Conservation (phyloP, 2,329 filamentous ascomycete species). For the Thielaviopsis euricoi region DNA sequence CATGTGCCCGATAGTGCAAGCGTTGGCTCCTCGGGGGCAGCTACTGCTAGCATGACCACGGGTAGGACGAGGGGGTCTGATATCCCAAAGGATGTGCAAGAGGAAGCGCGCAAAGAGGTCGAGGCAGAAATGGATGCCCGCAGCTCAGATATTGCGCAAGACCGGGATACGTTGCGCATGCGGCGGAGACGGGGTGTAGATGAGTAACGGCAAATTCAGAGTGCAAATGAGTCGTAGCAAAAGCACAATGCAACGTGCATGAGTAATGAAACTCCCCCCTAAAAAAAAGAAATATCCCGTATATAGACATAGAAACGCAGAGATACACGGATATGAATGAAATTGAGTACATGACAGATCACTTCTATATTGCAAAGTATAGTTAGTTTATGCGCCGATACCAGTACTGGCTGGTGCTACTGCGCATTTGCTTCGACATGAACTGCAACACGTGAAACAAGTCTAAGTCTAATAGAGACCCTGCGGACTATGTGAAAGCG, state of each 20-base stretch:
- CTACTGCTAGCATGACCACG: constrained; percentile 13
- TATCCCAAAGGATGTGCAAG: constrained; percentile 1
- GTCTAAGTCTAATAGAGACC: constrained; percentile 3
- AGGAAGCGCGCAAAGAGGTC: constrained; percentile 18
- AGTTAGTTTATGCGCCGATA: no score
- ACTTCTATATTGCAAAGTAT: no score
- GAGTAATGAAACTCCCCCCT: neutral
- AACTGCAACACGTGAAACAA: neutral
- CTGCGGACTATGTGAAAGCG: constrained; percentile 42
- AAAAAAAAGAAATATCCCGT: no score
- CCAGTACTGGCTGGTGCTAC: no score
- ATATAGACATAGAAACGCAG: no score
- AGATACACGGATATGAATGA: no score
- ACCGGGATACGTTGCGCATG: constrained; percentile 20
- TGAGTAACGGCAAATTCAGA: constrained; percentile 2
- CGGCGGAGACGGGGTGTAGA: constrained; percentile 23
- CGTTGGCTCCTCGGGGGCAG: constrained; percentile 31
- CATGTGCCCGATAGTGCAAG: constrained; percentile 23
- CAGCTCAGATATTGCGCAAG: constrained; percentile 5
- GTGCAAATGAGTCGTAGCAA: neutral
- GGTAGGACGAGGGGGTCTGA: neutral
- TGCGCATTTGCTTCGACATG: neutral
- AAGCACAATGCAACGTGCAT: neutral
- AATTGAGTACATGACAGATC: no score
- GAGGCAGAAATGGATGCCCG: constrained; percentile 35